phyloP scores from a whole-genome alignment of 2,329 filamentous ascomycete genomes.

The Ophiostoma pallidulum region DNA sequence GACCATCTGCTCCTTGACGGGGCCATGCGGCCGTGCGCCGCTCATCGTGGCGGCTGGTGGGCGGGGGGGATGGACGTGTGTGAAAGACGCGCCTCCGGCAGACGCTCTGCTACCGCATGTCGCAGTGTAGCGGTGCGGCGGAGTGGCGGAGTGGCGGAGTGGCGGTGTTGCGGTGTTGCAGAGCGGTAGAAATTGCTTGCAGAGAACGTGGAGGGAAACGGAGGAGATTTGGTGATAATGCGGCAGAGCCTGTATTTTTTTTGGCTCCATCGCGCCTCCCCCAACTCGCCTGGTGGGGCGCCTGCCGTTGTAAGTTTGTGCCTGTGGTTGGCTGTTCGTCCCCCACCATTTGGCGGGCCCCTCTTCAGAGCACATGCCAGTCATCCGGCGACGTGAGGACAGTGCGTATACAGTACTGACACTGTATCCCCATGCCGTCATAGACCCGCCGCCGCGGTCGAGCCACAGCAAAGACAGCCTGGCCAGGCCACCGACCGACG shows the following conservation, averaged over 20 bases:
- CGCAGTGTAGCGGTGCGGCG: neutral
- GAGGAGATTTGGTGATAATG: neutral
- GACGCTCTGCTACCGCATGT: conserved; percentile 12
- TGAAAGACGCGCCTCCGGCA: neutral
- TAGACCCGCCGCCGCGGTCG: conserved; percentile 3
- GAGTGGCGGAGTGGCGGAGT: too few species aligned
- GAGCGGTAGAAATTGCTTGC: neutral
- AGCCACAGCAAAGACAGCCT: too few species aligned
- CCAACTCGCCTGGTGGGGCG: too few species aligned
- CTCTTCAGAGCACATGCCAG: neutral
- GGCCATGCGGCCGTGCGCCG: conserved; percentile 13
- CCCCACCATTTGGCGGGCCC: conserved; percentile 6
- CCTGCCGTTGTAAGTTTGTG: conserved; percentile 4
- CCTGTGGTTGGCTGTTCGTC: conserved; percentile 6
- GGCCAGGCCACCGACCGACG: too few species aligned
- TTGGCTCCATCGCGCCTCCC: conserved; percentile 7
- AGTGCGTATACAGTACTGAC: neutral
- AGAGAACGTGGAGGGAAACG: neutral
- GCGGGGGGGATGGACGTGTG: neutral
- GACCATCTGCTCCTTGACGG: conserved; percentile 66
- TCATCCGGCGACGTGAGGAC: neutral
- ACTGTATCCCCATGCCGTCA: conserved; percentile 8
- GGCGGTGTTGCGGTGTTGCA: neutral
- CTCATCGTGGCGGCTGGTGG: conserved; percentile 7
- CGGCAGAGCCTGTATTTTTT: conserved; percentile 5